phyloP scores from a whole-genome alignment of 2,329 filamentous ascomycete genomes.

The Venturia carpophila region DNA sequence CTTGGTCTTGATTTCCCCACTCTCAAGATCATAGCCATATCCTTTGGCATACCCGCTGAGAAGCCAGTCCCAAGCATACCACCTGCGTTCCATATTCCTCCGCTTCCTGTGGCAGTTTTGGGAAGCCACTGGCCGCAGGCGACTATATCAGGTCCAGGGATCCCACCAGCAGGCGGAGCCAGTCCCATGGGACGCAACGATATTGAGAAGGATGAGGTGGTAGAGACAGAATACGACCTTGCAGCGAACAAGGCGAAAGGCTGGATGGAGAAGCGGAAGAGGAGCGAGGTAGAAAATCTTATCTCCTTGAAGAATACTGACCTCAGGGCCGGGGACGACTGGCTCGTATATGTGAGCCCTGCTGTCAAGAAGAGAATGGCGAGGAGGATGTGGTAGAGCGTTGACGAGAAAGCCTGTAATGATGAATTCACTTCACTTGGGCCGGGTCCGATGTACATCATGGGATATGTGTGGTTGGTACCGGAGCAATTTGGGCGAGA shows the following conservation, averaged over 20 bases:
- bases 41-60: not conserved
- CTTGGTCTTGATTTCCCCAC: constrained; percentile 15
- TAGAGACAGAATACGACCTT: constrained; percentile 9
- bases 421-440: not conserved
- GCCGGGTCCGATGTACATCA: not conserved
- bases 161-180: constrained; percentile 12
- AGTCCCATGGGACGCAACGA: constrained; percentile 1
- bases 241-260: constrained; percentile 11
- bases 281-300: constrained; percentile 10
- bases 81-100: constrained; percentile 15
- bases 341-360: constrained; percentile 18
- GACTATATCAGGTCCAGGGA: not conserved
- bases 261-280: constrained; percentile 17
- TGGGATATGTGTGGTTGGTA: not conserved
- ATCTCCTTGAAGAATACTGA: constrained; percentile 16
- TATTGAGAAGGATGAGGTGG: constrained; percentile 1
- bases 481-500: not conserved
- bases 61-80: constrained; percentile 13
- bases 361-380: constrained; percentile 18
- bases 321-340: constrained; percentile 16
- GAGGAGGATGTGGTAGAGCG: not conserved
- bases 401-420: not conserved
- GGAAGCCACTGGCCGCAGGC: constrained; percentile 14
- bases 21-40: constrained; percentile 18
- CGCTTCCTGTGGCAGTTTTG: not conserved